These are phyloP conservation scores for Porphyrellus cyaneotinctus DNA, from an alignment of 768 basidiomycete species.

Conservation along the genomic window DNA sequence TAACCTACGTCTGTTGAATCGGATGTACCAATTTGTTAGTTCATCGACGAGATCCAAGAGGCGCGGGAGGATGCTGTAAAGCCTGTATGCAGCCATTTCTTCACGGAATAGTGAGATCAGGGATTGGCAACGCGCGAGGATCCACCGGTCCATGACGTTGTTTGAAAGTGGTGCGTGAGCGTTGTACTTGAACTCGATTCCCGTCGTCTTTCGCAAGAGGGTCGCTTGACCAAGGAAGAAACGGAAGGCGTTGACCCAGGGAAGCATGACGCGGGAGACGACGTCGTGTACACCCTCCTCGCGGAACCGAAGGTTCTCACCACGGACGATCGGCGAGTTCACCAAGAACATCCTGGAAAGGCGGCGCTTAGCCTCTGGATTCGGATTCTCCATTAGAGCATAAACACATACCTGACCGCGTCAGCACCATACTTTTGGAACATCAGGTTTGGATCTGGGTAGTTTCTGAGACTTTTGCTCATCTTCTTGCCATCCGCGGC, in stretches of 20 bases:
- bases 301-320: slow-evolving; percentile 95
- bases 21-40: slow-evolving; percentile 99
- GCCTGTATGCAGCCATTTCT: slow-evolving; percentile 96
- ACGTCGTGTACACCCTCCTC: slow-evolving; percentile 98
- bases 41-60: slow-evolving; percentile 91
- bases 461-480: slow-evolving; percentile 97
- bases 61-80: slow-evolving; percentile 97
- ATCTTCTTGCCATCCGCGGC: slow-evolving; percentile 99
- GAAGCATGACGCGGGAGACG: slow-evolving; percentile 90
- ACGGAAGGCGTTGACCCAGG: slow-evolving; percentile 98
- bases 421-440: slow-evolving; percentile 93
- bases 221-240: slow-evolving; percentile 97
- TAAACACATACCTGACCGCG: slow-evolving; percentile 66
- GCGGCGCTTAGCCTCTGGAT: neutral
- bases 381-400: neutral
- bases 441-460: slow-evolving; percentile 90
- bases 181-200: slow-evolving; percentile 80
- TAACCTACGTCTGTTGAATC: slow-evolving; percentile 92
- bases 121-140: slow-evolving; percentile 96
- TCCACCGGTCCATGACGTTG: slow-evolving; percentile 99
- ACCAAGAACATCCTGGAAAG: slow-evolving; percentile 87
- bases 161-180: slow-evolving; percentile 75
- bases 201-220: slow-evolving; percentile 76
- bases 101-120: slow-evolving; percentile 85
- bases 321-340: slow-evolving; percentile 97